phyloP scores from a whole-genome alignment of 1,284 basidiomycete species.

The Cryptococcus maquisensis region DNA sequence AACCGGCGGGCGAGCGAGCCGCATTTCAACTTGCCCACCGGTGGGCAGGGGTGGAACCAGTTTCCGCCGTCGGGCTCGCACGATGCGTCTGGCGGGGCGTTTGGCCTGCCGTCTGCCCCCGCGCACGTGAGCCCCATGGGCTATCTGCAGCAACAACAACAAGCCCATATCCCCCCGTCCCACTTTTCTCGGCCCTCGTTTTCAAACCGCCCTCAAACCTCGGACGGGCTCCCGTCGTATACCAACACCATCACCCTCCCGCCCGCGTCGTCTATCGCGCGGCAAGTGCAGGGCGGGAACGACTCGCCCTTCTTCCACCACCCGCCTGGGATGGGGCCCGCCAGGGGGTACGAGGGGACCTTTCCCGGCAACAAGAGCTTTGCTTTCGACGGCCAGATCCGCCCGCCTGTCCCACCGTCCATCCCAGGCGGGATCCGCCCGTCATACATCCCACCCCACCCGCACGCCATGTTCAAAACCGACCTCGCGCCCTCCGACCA shows the following conservation, averaged over 20 bases:
- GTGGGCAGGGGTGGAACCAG: conserved; percentile 3
- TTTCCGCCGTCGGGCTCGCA: background rate
- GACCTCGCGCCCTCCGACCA: background rate
- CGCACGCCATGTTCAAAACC: background rate
- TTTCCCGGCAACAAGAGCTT: background rate
- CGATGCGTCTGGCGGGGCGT: background rate
- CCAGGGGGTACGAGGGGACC: background rate
- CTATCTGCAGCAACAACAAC: conserved; percentile 12
- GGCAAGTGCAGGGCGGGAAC: conserved; percentile 16
- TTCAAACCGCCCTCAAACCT: conserved; percentile 32
- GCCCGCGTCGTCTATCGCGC: conserved; percentile 31
- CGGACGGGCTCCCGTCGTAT: conserved; percentile 38
- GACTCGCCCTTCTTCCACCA: conserved; percentile 1
- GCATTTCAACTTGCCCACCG: conserved; percentile 16
- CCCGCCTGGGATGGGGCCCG: conserved; percentile 2
- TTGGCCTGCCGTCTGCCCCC: conserved; percentile 16
- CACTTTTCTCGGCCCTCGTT: conserved; percentile 7
- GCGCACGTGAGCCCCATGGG: conserved; percentile 12
- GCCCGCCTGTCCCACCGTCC: background rate
- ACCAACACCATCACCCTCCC: conserved; percentile 25
- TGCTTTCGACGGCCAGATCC: background rate
- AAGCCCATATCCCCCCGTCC: conserved; percentile 1
- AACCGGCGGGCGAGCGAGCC: conserved; percentile 29
- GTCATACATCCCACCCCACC: background rate
- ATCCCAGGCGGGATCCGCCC: background rate